A percentile compares a stretch with the other conserved stretches of the same genome.
Conservation (phyloP, 2,329 filamentous ascomycete genomes). For the Graphium sp. region DNA sequence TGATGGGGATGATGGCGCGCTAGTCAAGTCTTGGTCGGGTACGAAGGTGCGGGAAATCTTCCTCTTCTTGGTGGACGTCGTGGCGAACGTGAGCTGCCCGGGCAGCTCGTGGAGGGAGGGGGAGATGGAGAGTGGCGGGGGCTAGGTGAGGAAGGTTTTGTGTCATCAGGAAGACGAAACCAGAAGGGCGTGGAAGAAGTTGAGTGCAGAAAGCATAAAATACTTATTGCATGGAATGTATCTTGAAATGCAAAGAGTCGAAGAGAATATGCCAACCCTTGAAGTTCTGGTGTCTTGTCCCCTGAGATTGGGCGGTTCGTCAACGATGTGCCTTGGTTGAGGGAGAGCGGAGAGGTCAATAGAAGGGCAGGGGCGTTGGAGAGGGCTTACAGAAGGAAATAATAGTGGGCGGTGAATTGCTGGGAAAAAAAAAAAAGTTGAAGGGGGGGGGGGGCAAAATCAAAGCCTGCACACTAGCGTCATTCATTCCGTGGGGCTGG, state of each 20-base stretch:
- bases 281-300: too few relatives aligned
- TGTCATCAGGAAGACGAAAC: too few relatives aligned
- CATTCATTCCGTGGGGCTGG: neutral
- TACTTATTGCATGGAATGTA: too few relatives aligned
- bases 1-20: constrained; percentile 17
- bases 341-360: too few relatives aligned
- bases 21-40: constrained; percentile 20
- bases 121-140: neutral
- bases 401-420: too few relatives aligned
- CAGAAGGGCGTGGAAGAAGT: neutral
- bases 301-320: too few relatives aligned
- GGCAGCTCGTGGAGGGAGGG: constrained; percentile 30
- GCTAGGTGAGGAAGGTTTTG: neutral
- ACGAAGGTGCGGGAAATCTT: constrained; percentile 36
- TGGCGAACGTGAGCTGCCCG: constrained; percentile 52
- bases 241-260: too few relatives aligned
- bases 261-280: too few relatives aligned
- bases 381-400: neutral
- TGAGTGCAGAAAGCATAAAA: too few relatives aligned
- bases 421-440: constrained; percentile 1
- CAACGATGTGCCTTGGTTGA: too few relatives aligned
- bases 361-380: too few relatives aligned
- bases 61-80: constrained; percentile 60
- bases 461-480: constrained; percentile 1
- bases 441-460: neutral